These are phyloP conservation scores for Diaporthe sp. DNA, from an alignment of 2,329 filamentous ascomycete genomes.

Conservation along the genomic window DNA sequence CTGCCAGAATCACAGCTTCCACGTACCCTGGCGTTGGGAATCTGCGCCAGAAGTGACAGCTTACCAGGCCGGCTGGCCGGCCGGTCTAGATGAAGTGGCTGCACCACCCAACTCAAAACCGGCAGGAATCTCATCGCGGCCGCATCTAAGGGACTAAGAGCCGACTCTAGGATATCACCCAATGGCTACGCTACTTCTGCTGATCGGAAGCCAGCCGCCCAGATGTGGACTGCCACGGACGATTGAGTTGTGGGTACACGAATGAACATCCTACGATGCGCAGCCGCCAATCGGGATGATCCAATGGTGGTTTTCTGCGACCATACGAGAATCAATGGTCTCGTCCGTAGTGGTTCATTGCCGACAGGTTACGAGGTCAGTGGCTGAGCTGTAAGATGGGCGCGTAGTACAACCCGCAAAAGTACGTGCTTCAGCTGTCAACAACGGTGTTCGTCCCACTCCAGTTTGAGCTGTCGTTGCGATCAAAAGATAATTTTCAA, in stretches of 20 bases:
- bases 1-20: not conserved
- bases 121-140: constrained; percentile 16
- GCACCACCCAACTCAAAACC: constrained; percentile 7
- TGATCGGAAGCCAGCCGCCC: not conserved
- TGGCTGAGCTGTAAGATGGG: not conserved
- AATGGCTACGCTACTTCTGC: not conserved
- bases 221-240: not conserved
- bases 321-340: not conserved
- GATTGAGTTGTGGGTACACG: not conserved
- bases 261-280: not conserved
- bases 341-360: not conserved
- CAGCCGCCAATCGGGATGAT: not conserved
- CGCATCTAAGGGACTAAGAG: not conserved
- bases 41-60: not conserved
- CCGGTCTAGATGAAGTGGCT: not conserved
- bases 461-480: not conserved
- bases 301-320: not conserved
- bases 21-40: not conserved
- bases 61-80: not conserved
- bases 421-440: not conserved
- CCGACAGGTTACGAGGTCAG: not conserved
- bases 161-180: not conserved
- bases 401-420: not conserved
- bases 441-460: too few relatives aligned
- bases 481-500: not conserved